Evolutionary conservation across 2,329 filamentous ascomycete genomes (phyloP), one percentile per base, ranked within the genome.

Genomic region (Exophiala sideris): DNA sequence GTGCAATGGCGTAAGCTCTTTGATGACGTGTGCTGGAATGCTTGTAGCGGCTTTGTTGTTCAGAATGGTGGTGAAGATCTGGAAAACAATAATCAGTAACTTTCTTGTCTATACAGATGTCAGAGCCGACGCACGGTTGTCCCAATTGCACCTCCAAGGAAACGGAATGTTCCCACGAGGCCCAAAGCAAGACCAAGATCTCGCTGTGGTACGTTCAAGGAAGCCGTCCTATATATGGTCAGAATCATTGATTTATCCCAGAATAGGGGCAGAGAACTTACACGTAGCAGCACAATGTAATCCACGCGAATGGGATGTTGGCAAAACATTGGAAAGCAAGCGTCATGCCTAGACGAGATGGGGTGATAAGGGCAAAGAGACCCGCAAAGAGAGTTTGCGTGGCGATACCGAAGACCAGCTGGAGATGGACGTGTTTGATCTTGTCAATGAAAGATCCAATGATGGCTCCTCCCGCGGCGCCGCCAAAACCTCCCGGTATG

Each of bases 1-100:
- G 9, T 74, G 73, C 4, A 72, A 69, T 0, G 56, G 57, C 0
- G 65, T 64, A 9, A 70, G 70, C 2, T 71, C 72, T 0, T 68
- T 62, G 9, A 16, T 16, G 32, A 52, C 32, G 3, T 36, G 16
- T 1, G 9, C 18, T 8, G 50, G 50, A 3, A 52, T 20, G 3
- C 5, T 29, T 3, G 12, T 29, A 16, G 7, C 35, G 9, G 34
- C 12, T 10, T 33, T 6, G 33, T 57, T 61, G 11, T 47, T 45
- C 12, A 61, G 48, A 38, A 65, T 61, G 11, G 59, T 48, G 29
- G 58, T 44, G 40, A 62, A 65, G 39, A 64, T 64, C 24, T 29
- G 24, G 24, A 1, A 8, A 29, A 29, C 5, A 29, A 29, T 5
- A 1, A 29, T 29, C 7, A 29, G 24, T 29, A 29, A 29, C 24